Percentiles rank a stretch among this genome's conserved stretches.
phyloP scores from a whole-genome alignment of 352 stramenopile species.

The Globisporangium takayamanum region DNA sequence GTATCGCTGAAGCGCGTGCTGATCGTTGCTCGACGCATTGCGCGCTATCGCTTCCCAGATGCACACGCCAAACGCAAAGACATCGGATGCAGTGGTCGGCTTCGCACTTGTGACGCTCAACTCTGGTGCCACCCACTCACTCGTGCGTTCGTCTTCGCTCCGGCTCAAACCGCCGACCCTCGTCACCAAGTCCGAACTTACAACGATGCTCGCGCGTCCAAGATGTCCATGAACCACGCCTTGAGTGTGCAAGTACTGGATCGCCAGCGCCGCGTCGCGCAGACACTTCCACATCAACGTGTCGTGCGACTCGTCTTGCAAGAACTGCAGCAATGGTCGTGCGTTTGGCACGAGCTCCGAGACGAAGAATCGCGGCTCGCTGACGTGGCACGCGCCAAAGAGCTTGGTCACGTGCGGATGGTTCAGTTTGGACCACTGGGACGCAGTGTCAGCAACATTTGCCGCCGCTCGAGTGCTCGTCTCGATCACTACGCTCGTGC shows the following conservation, averaged over 20 bases:
- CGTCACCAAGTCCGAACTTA: slow-evolving; percentile 4
- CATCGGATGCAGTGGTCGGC: slow-evolving; percentile 12
- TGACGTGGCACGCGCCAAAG: neutral
- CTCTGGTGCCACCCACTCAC: slow-evolving; percentile 13
- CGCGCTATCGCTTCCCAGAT: neutral
- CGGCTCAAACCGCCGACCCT: slow-evolving; percentile 11
- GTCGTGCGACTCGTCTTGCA: neutral
- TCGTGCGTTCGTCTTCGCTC: neutral
- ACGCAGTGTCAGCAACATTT: neutral
- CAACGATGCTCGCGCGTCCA: slow-evolving; percentile 2
- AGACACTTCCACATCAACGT: slow-evolving; percentile 10
- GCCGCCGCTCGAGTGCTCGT: neutral
- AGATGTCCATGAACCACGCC: slow-evolving; percentile 17
- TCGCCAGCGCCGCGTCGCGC: slow-evolving; percentile 18
- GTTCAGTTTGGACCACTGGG: neutral
- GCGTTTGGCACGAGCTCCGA: neutral
- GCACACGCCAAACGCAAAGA: slow-evolving; percentile 8
- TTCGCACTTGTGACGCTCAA: neutral
- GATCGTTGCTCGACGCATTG: neutral
- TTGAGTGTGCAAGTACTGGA: slow-evolving; percentile 19
- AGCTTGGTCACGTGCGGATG: slow-evolving; percentile 9
- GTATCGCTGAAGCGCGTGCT: too few species aligned
- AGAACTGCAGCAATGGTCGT: neutral
- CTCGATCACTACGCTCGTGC: neutral
- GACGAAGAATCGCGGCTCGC: neutral